Base-by-base conservation (phyloP, 768 basidiomycete genomes). In the Lentinula edodes region DNA sequence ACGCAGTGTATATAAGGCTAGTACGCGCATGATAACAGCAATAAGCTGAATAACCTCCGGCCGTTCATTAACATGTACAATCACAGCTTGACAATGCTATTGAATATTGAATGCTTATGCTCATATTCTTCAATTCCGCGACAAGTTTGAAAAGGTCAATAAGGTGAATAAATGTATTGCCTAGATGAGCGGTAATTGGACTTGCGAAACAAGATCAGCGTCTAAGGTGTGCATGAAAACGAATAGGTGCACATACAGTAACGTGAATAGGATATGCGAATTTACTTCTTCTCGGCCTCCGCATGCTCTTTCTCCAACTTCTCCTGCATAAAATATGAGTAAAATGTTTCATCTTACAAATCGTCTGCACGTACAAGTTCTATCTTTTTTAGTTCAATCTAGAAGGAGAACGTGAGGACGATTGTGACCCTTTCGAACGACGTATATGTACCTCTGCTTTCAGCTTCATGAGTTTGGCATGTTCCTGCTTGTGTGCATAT, bases 401-500 rank as follows among this genome's bases (percentile, higher is more conserved):
- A 23, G 15, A 28, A 48, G 7, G 20, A 36, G 13, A 52, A 52
- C n/a, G 35, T 39, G 13, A 39, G 23, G 51, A 20, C 32, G 7
- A 42, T 23, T 43, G 32, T n/a, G 9, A 18, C 7, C 13, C 12
- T 50, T 18, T 54, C 36, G 18, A 18, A 15, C 32, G 1, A 28
- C 15, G 55, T 15, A 9, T 15, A 67, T 81, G 23, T 61, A 88
- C 89, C 77, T 82, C 66, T 15, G 71, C 75, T 74, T 69, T 82
- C 71, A 91, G 70, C 73, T 89, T 89, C 67, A 76, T 73, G 45
- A 91, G 68, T 59, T 84, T 78, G 66, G 80, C 81, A 12, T 71
- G 67, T 61, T 90, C 89, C 60, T 85, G 85, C 62, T 75, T 71
- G 60, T 80, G 84, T 52, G 80, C 77, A 64, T 85, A 90, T 74